phyloP scores from a whole-genome alignment of 1,284 basidiomycete genomes.

The Moesziomyces parantarcticus region DNA sequence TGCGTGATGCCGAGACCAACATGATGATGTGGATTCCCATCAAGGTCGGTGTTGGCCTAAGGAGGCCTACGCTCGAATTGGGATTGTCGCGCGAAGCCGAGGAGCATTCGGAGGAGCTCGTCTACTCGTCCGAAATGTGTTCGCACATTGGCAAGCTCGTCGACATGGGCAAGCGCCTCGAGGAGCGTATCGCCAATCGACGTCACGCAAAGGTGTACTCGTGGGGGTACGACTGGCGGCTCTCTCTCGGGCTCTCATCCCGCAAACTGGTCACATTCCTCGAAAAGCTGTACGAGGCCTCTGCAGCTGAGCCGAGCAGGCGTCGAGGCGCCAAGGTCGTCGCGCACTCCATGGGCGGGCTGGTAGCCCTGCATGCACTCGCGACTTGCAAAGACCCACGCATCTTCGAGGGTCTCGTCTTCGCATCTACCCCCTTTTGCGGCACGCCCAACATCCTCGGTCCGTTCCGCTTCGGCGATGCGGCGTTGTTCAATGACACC shows the following conservation, averaged over 20 bases:
- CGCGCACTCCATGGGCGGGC: constrained; percentile 68
- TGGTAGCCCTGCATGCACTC: constrained; percentile 66
- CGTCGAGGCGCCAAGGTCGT: constrained; percentile 65
- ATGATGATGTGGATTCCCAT: constrained; percentile 66
- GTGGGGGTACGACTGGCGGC: constrained; percentile 67
- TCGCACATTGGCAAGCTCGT: constrained; percentile 59
- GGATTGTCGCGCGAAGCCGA: constrained; percentile 58
- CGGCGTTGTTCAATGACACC: constrained; percentile 57
- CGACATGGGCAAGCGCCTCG: constrained; percentile 63
- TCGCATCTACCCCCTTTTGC: constrained; percentile 64
- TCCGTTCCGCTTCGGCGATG: constrained; percentile 65
- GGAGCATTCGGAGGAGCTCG: constrained; percentile 51
- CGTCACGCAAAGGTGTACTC: constrained; percentile 54
- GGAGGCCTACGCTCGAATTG: constrained; percentile 61
- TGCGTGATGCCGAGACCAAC: constrained; percentile 59
- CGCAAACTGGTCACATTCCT: constrained; percentile 22
- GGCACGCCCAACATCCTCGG: constrained; percentile 68
- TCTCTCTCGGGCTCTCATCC: constrained; percentile 42
- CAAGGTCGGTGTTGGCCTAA: constrained; percentile 61
- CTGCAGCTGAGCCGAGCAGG: constrained; percentile 1
- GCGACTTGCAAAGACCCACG: constrained; percentile 57
- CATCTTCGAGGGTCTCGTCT: constrained; percentile 64
- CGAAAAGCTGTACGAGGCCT: constrained; percentile 50
- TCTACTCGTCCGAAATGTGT: constrained; percentile 61
- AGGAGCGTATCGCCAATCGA: constrained; percentile 38